These are phyloP conservation scores for Venturia asperata DNA, from an alignment of 2,329 filamentous ascomycete species.

Conservation along the genomic window DNA sequence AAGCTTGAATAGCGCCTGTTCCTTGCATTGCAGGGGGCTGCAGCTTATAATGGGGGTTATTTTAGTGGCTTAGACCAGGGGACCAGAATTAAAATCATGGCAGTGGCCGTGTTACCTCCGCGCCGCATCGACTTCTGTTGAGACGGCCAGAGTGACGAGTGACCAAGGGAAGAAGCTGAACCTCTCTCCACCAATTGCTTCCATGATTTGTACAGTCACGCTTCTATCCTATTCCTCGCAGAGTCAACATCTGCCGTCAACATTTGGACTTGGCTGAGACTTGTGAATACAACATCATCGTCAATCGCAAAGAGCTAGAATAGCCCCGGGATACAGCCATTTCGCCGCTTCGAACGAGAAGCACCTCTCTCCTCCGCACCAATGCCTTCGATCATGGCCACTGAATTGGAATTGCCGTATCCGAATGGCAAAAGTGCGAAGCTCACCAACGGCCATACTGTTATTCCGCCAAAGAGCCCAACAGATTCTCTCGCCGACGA, in stretches of 20 bases:
- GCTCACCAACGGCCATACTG: constrained; percentile 7
- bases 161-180: not conserved
- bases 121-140: not conserved
- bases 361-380: not conserved
- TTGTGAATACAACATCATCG: not conserved
- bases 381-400: constrained; percentile 11
- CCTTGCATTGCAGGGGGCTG: not conserved
- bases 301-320: constrained; percentile 7
- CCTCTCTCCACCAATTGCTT: not conserved
- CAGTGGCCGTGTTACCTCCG: not conserved
- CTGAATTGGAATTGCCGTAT: not conserved
- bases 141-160: not conserved
- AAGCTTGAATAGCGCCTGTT: not conserved
- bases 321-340: not conserved
- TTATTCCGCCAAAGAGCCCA: constrained; percentile 8
- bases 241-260: not conserved
- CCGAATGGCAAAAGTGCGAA: constrained; percentile 11
- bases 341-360: not conserved
- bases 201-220: not conserved
- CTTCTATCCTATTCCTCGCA: not conserved
- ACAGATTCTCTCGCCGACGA: constrained; percentile 13
- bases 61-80: not conserved
- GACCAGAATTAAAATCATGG: not conserved
- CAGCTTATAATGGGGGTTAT: not conserved
- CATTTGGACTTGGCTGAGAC: not conserved